Evolutionary conservation across 2,329 filamentous ascomycete species (phyloP).

Genomic region (Exophiala calicioides): DNA sequence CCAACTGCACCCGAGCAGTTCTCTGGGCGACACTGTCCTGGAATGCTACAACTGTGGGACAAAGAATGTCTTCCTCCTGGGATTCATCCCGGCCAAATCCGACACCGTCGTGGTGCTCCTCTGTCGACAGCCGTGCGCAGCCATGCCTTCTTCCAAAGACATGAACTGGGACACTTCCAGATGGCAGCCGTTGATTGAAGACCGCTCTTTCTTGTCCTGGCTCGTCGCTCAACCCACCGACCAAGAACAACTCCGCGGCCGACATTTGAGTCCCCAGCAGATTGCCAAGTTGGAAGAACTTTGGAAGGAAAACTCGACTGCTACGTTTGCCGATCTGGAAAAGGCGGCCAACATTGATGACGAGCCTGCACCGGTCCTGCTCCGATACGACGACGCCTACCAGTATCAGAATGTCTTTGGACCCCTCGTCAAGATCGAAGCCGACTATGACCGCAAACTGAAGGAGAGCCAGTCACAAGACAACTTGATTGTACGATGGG

Average conservation of each 20-base stretch:
- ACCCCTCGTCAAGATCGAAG: slow-evolving; percentile 97
- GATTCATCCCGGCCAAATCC: slow-evolving; percentile 97
- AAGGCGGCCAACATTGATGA: slow-evolving; percentile 91
- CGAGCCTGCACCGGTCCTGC: slow-evolving; percentile 85
- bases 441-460: slow-evolving; percentile 97
- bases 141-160: slow-evolving; percentile 93
- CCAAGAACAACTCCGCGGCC: slow-evolving; percentile 90
- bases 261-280: slow-evolving; percentile 88
- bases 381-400: slow-evolving; percentile 95
- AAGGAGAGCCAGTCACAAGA: slow-evolving; percentile 98
- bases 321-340: slow-evolving; percentile 87
- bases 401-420: slow-evolving; percentile 99
- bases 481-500: slow-evolving; percentile 90
- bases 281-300: slow-evolving; percentile 96
- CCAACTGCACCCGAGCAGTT: slow-evolving; percentile 88
- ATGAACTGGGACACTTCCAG: slow-evolving; percentile 99
- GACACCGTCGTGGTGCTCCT: slow-evolving; percentile 96
- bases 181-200: slow-evolving; percentile 97
- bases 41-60: slow-evolving; percentile 99
- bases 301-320: slow-evolving; percentile 93
- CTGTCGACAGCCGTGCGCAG: slow-evolving; percentile 93
- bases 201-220: slow-evolving; percentile 92
- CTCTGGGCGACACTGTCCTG: slow-evolving; percentile 90
- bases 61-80: slow-evolving; percentile 97
- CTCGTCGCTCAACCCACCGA: slow-evolving; percentile 87